Percentiles rank a stretch among this genome's conserved stretches.
Conservation (phyloP, 768 basidiomycete genomes). For the Suillus plorans region DNA sequence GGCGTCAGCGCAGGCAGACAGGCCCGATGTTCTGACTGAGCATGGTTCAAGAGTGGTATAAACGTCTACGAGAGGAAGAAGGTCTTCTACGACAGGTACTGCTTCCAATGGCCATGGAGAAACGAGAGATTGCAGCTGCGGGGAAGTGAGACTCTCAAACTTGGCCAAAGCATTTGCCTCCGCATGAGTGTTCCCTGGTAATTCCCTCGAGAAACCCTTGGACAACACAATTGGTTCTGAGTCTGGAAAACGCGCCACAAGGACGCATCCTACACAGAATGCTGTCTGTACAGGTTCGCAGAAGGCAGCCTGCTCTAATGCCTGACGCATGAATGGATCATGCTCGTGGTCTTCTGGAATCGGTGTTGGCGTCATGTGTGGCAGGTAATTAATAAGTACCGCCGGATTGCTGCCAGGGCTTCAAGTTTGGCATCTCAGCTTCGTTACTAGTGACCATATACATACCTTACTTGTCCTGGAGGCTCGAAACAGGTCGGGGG, state of each 20-base stretch:
- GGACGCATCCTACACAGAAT: constrained; percentile 89
- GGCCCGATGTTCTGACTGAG: constrained; percentile 83
- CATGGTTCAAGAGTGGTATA: constrained; percentile 99
- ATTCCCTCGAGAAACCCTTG: constrained; percentile 87
- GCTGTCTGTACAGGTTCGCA: constrained; percentile 71
- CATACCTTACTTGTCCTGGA: constrained; percentile 43
- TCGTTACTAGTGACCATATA: constrained; percentile 23
- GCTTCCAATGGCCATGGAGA: constrained; percentile 11
- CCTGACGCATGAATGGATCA: constrained; percentile 52
- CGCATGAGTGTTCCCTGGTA: constrained; percentile 94
- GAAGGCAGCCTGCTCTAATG: constrained; percentile 69
- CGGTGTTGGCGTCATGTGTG: neutral
- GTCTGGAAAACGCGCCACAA: constrained; percentile 51
- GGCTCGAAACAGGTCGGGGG: neutral
- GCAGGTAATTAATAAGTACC: neutral
- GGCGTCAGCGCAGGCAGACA: constrained; percentile 82
- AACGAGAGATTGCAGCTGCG: constrained; percentile 42
- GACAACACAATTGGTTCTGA: constrained; percentile 56
- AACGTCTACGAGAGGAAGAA: constrained; percentile 63
- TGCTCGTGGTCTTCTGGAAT: constrained; percentile 26
- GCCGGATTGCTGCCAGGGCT: neutral
- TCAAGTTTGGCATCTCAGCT: neutral
- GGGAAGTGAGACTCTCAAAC: constrained; percentile 43
- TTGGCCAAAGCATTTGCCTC: constrained; percentile 93
- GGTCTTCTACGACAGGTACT: constrained; percentile 37